These are phyloP conservation scores for Neurospora intermedia DNA, from an alignment of 495 filamentous ascomycete species.

Conservation along the genomic window DNA sequence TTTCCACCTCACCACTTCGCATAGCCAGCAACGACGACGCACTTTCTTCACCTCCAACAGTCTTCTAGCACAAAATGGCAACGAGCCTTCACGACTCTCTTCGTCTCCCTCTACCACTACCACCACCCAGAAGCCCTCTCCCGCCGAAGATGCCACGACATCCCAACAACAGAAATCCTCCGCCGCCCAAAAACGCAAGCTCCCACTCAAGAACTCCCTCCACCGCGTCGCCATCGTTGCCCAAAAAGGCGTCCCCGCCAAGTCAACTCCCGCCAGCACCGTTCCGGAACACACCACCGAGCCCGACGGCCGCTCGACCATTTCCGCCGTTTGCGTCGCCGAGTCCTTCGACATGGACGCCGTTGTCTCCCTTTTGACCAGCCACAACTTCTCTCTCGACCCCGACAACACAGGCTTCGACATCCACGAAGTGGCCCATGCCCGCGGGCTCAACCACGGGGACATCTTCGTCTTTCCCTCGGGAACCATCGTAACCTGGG, in stretches of 20 bases:
- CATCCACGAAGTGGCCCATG: slow-evolving; percentile 48
- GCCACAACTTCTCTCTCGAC: slow-evolving; percentile 60
- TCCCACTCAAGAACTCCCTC: slow-evolving; percentile 34
- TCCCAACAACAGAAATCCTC: slow-evolving; percentile 2
- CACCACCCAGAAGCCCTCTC: not conserved
- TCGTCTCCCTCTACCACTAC: not conserved
- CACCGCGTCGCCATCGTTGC: slow-evolving; percentile 32
- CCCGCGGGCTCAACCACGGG: slow-evolving; percentile 46
- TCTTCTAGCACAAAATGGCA: slow-evolving; percentile 21
- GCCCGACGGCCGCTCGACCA: slow-evolving; percentile 37
- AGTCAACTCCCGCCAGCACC: slow-evolving; percentile 3
- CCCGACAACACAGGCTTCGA: slow-evolving; percentile 47
- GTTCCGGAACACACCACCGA: not conserved
- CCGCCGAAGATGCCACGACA: slow-evolving; percentile 1
- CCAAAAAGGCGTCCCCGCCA: slow-evolving; percentile 23
- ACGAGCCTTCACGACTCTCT: slow-evolving; percentile 1
- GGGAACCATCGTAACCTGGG: slow-evolving; percentile 90
- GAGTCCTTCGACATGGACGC: slow-evolving; percentile 74
- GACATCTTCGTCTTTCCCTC: slow-evolving; percentile 97
- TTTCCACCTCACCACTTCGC: slow-evolving; percentile 9
- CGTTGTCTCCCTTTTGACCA: slow-evolving; percentile 58
- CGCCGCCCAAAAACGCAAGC: slow-evolving; percentile 28
- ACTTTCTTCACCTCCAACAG: slow-evolving; percentile 32
- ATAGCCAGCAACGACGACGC: slow-evolving; percentile 24
- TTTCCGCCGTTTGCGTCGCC: slow-evolving; percentile 76